Conservation (phyloP, 768 basidiomycete species). For the Xerocomellus chrysenteron region DNA sequence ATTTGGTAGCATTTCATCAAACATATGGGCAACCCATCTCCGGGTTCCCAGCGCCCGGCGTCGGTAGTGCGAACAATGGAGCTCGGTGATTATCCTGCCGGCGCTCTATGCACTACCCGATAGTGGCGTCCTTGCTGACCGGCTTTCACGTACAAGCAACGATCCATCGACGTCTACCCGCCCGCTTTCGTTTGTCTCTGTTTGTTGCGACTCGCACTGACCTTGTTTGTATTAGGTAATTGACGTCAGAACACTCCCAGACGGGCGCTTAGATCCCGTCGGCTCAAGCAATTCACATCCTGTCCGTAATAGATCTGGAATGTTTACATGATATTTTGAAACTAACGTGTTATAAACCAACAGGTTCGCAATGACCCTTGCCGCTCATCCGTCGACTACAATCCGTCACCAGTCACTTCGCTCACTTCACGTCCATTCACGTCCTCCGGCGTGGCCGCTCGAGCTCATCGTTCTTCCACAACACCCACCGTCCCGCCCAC, state of each 20-base stretch:
- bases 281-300: constrained; percentile 11
- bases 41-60: constrained; percentile 17
- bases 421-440: constrained; percentile 13
- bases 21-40: constrained; percentile 1
- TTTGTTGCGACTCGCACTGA: constrained; percentile 4
- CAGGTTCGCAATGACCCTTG: constrained; percentile 10
- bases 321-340: constrained; percentile 7
- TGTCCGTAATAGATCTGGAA: constrained; percentile 19
- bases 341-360: constrained; percentile 24
- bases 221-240: constrained; percentile 29
- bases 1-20: constrained; percentile 16
- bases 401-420: background rate
- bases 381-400: constrained; percentile 1
- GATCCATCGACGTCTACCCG: constrained; percentile 4
- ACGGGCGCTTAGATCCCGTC: constrained; percentile 19
- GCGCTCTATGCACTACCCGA: background rate
- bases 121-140: background rate
- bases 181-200: constrained; percentile 14
- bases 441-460: constrained; percentile 1
- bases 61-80: constrained; percentile 8
- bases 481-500: constrained; percentile 15
- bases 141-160: background rate
- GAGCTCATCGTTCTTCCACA: constrained; percentile 11
- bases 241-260: constrained; percentile 12
- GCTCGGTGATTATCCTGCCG: constrained; percentile 25